phyloP scores from a whole-genome alignment of 345 rosid species.

The Arabis alpina region DNA sequence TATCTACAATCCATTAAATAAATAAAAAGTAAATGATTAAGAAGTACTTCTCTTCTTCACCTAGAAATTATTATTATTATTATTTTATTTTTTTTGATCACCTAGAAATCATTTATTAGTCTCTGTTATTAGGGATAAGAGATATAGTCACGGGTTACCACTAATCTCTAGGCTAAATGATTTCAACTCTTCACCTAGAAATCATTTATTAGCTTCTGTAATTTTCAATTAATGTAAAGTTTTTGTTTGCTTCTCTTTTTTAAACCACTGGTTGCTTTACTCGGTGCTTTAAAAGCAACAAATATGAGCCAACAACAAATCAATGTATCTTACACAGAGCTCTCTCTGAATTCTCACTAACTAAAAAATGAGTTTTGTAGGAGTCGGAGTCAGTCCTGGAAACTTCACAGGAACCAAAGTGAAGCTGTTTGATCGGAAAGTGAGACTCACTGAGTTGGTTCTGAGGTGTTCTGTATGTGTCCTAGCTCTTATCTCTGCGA shows the following conservation, averaged over 20 bases:
- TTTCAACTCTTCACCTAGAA: conserved; percentile 18
- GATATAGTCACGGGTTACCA: conserved; percentile 32
- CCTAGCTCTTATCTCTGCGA: conserved; percentile 59
- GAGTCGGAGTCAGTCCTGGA: conserved; percentile 78
- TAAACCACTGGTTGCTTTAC: conserved; percentile 9
- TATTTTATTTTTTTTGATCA: no score
- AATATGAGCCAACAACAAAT: conserved; percentile 18
- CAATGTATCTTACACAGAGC: background rate
- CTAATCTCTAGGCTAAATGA: conserved; percentile 13
- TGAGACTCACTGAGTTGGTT: conserved; percentile 71
- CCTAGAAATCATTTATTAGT: no score
- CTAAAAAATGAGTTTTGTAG: conserved; percentile 57
- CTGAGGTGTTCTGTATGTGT: conserved; percentile 75
- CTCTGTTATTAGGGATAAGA: background rate
- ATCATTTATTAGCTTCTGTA: background rate
- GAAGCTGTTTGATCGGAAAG: conserved; percentile 67
- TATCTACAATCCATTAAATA: background rate
- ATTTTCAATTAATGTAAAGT: conserved; percentile 7
- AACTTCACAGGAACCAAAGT: conserved; percentile 55
- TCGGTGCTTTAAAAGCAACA: conserved; percentile 22
- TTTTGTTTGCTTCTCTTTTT: background rate
- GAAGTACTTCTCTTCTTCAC: no score
- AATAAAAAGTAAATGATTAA: background rate
- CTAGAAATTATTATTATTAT: no score
- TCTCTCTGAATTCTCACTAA: background rate